phyloP scores from a whole-genome alignment of 2,329 filamentous ascomycete species.

The Monilinia fructigena region DNA sequence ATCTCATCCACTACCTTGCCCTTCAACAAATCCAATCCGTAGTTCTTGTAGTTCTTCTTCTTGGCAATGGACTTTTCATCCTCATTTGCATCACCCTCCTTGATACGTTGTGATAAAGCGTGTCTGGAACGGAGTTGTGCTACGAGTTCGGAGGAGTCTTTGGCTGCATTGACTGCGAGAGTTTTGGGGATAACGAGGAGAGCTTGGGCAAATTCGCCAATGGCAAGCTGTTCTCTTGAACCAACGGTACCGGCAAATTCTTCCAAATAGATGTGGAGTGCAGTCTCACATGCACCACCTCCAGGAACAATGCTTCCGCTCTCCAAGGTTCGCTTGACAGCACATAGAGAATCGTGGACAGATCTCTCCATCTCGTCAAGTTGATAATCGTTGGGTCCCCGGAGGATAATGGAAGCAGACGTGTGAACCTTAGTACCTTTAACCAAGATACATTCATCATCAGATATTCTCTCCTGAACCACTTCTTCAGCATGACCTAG shows the following conservation, averaged over 20 bases:
- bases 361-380: conserved; percentile 99
- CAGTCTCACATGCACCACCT: conserved; percentile 96
- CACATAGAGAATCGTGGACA: conserved; percentile 92
- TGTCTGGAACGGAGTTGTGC: conserved; percentile 93
- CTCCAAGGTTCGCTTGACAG: conserved; percentile 95
- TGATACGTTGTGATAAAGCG: conserved; percentile 87
- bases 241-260: conserved; percentile 97
- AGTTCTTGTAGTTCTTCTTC: conserved; percentile 98
- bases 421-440: conserved; percentile 94
- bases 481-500: conserved; percentile 93
- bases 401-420: conserved; percentile 92
- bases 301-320: conserved; percentile 96
- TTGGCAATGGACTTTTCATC: conserved; percentile 87
- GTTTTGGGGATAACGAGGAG: conserved; percentile 96
- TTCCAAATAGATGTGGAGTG: conserved; percentile 97
- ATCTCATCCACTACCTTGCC: conserved; percentile 91
- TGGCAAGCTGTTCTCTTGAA: conserved; percentile 94
- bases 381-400: conserved; percentile 92
- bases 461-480: conserved; percentile 95
- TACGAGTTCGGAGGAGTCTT: conserved; percentile 91
- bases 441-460: conserved; percentile 96
- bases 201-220: conserved; percentile 94
- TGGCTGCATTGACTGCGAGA: conserved; percentile 92
- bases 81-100: conserved; percentile 78
- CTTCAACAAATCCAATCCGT: conserved; percentile 84